Base-by-base conservation (phyloP, 163 green algal genomes). In the Scenedesmus sp. region DNA sequence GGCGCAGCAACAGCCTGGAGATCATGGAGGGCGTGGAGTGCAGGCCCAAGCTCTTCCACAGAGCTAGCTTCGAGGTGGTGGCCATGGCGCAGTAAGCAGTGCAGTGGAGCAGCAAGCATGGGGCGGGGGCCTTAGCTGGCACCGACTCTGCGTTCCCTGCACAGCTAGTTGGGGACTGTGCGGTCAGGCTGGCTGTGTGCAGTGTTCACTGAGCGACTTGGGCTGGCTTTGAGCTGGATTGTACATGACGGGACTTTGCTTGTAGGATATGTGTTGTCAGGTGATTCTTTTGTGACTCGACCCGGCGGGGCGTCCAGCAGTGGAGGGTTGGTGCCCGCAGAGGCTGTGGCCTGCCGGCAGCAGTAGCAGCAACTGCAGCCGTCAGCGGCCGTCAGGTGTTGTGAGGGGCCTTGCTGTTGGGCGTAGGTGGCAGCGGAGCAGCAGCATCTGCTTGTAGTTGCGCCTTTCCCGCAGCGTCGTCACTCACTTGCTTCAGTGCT, bases 11-110 rank as follows among this genome's bases (percentile, higher is more conserved):
- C 81, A 88, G 88, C 49, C 43, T 89, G n/a, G 88, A 92, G 40
- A 9, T 89, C 2, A 73, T 78, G 59, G 81, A 85, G 40, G 88
- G 59, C 43, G n/a, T 43, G 16, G 81, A 85, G 3, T 92, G 61
- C 81, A 85, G 87, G 76, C 87, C 87, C 10, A 73, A 61, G 37
- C n/a, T 65, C 18, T 92, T 65, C 65, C 81, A 81, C 61, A 81
- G 88, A 40, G 44, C 65, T 46, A 92, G 88, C 81, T 30, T 92
- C n/a, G 88, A 92, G 68, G 68, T 92, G 61, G 88, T 88, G n/a
- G 81, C 88, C 2, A 78, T 90, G 72, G 70, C 46, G 33, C 85
- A 83, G 65, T 89, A 44, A 83, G 22, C 26, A 3, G 79, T 53
- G 37, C 79, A 85, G 79, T 20, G 26, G 4, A 24, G 49, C 40